These are phyloP conservation scores for Rhodomyrtus tomentosa DNA, from an alignment of 345 rosid genomes.

Conservation along the genomic window DNA sequence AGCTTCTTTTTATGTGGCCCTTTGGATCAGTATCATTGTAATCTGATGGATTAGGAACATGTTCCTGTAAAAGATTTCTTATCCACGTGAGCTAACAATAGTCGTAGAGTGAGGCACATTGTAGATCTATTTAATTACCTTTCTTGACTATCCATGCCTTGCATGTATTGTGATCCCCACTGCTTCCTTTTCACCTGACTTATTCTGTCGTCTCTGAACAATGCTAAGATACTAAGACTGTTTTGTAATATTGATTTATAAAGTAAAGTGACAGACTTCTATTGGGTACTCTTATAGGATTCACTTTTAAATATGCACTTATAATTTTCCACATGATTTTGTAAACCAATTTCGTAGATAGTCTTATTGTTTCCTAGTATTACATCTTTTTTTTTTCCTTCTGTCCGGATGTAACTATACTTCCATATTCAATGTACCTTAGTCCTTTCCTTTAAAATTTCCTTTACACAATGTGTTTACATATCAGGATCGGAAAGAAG, in stretches of 20 bases:
- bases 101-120: background rate
- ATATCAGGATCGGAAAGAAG: constrained; percentile 56
- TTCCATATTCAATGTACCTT: background rate
- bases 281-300: background rate
- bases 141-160: background rate
- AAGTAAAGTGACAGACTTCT: background rate
- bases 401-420: background rate
- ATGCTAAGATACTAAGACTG: background rate
- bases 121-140: background rate
- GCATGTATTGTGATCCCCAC: background rate
- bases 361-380: background rate
- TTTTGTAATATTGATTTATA: background rate
- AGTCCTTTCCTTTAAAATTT: background rate
- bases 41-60: background rate
- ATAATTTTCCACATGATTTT: background rate
- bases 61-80: background rate
- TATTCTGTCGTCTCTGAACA: background rate
- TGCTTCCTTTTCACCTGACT: background rate
- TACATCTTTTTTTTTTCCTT: background rate
- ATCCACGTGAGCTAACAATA: background rate
- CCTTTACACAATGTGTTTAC: constrained; percentile 4
- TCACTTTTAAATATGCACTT: background rate
- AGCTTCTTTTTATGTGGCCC: background rate
- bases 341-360: background rate
- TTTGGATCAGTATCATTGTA: background rate